A percentile compares a stretch with the other conserved stretches of the same genome.
Conservation (phyloP, 148 eudicot species). For the Rhododendron simsii region DNA sequence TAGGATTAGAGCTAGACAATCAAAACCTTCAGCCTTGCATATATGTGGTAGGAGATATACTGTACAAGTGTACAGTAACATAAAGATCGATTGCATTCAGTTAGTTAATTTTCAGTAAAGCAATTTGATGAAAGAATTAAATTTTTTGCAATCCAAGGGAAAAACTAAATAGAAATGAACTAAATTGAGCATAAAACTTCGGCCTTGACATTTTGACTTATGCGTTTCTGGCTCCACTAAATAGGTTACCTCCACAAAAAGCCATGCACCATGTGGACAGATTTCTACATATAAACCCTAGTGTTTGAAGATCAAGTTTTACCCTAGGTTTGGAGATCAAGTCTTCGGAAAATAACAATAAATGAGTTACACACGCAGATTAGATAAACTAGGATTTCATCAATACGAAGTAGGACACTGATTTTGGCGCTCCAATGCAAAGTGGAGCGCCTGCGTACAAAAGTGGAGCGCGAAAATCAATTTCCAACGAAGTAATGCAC, state of each 20-base stretch:
- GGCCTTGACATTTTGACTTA: background rate
- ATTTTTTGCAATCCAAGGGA: background rate
- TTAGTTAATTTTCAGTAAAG: background rate
- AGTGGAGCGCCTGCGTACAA: no score
- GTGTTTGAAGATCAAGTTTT: background rate
- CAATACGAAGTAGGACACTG: background rate
- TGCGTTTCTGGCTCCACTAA: background rate
- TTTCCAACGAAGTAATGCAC: background rate
- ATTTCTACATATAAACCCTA: background rate
- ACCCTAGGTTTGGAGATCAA: background rate
- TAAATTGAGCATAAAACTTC: background rate
- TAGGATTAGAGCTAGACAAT: background rate
- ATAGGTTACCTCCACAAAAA: background rate
- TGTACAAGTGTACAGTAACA: background rate
- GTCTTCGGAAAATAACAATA: background rate
- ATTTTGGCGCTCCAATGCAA: no score
- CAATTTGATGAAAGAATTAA: background rate
- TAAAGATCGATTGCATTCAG: background rate
- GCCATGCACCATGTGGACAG: background rate
- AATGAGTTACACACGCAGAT: background rate
- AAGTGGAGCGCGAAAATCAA: no score
- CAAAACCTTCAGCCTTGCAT: background rate
- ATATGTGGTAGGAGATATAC: background rate
- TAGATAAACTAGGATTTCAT: background rate
- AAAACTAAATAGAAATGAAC: background rate